Conservation (phyloP, 2,329 filamentous ascomycete species). For the Xylaria sp. region DNA sequence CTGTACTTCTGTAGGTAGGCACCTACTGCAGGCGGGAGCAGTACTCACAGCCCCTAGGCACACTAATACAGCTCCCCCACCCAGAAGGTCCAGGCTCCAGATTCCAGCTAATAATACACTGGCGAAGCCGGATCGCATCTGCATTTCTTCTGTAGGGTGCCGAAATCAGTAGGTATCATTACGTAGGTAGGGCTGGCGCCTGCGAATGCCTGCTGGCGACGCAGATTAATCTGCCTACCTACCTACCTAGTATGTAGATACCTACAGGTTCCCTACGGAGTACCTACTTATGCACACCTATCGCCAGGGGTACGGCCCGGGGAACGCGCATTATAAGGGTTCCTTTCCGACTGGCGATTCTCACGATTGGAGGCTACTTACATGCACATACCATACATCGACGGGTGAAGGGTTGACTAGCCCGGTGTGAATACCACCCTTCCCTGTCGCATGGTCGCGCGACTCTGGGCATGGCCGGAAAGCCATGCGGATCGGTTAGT, state of each 20-base stretch:
- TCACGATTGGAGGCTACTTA: constrained; percentile 11
- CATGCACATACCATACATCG: neutral
- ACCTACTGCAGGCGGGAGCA: neutral
- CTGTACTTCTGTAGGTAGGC: constrained; percentile 1
- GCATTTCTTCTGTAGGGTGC: constrained; percentile 9
- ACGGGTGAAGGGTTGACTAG: neutral
- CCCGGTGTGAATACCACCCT: neutral
- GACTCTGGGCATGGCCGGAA: neutral
- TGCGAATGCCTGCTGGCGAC: constrained; percentile 24
- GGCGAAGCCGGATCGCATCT: constrained; percentile 25
- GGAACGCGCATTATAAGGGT: constrained; percentile 10
- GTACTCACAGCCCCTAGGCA: neutral
- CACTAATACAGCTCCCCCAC: constrained; percentile 2
- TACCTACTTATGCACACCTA: neutral
- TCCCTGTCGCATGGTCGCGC: neutral
- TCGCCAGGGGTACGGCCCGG: constrained; percentile 6
- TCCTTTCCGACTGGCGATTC: constrained; percentile 19
- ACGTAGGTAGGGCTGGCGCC: constrained; percentile 34
- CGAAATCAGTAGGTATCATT: constrained; percentile 22
- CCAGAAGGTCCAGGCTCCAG: constrained; percentile 6
- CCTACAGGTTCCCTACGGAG: neutral
- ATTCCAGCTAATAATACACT: constrained; percentile 15
- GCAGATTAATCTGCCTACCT: constrained; percentile 1
- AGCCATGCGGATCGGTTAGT: neutral
- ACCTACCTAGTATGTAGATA: constrained; percentile 3